Evolutionary conservation across 768 basidiomycete genomes (phyloP).

Genomic region (Boletus insuetus): DNA sequence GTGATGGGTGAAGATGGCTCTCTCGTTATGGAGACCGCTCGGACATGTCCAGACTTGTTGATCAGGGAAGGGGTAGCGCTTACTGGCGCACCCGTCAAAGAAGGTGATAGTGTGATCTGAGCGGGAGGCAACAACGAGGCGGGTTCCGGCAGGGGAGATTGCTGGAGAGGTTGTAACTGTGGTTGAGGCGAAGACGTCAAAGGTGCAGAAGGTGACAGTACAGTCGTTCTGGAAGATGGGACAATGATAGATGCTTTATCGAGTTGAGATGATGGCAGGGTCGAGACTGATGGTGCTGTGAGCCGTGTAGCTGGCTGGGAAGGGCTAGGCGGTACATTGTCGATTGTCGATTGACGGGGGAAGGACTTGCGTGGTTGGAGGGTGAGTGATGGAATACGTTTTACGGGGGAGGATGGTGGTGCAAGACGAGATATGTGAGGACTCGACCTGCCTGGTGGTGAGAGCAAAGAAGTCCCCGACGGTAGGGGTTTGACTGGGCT

Average conservation of each 20-base stretch:
- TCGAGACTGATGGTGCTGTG: slow-evolving; percentile 20
- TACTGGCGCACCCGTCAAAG: slow-evolving; percentile 9
- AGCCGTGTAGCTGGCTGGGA: slow-evolving; percentile 24
- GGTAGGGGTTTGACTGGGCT: slow-evolving; percentile 55
- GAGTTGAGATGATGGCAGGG: slow-evolving; percentile 16
- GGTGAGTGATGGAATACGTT: slow-evolving; percentile 46
- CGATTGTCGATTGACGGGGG: slow-evolving; percentile 41
- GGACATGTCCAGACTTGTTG: slow-evolving; percentile 10
- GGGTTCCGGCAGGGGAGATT: slow-evolving; percentile 14
- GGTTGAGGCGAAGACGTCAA: slow-evolving; percentile 32
- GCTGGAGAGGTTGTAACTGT: slow-evolving; percentile 20
- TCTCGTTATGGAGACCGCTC: slow-evolving; percentile 19
- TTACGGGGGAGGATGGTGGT: slow-evolving; percentile 52
- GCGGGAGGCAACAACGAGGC: slow-evolving; percentile 8
- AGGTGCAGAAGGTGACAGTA: slow-evolving; percentile 38
- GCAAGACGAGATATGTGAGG: slow-evolving; percentile 30
- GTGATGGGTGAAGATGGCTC: slow-evolving; percentile 28
- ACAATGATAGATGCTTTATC: slow-evolving; percentile 16
- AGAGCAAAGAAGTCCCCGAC: slow-evolving; percentile 24
- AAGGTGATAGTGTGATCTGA: slow-evolving; percentile 16
- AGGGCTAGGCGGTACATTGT: slow-evolving; percentile 31
- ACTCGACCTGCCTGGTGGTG: slow-evolving; percentile 29
- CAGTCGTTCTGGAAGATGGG: slow-evolving; percentile 34
- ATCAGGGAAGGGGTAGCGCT: slow-evolving; percentile 1
- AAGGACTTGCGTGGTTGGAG: slow-evolving; percentile 52